Conservation (phyloP, 169 alveolate species). For the Eimeria acervulina region DNA sequence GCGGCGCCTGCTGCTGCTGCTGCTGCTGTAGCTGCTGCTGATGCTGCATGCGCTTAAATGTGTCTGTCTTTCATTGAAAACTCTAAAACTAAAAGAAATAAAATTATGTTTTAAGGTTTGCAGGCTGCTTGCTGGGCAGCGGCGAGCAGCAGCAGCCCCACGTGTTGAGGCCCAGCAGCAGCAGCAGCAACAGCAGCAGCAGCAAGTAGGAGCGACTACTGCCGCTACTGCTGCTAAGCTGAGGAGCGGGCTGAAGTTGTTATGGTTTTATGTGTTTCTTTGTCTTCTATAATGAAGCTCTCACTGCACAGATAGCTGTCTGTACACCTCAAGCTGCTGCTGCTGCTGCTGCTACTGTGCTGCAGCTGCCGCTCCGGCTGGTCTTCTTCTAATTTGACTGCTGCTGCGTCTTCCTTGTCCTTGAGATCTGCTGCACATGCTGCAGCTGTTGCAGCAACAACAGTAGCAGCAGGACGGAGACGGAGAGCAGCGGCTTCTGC, state of each 20-base stretch:
- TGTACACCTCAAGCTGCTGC: background rate
- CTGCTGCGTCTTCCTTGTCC: background rate
- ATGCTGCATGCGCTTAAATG: background rate
- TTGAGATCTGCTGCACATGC: background rate
- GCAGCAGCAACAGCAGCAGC: too few species aligned
- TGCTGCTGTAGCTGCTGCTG: background rate
- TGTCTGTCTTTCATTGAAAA: too few species aligned
- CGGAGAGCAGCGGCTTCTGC: background rate
- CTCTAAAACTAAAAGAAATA: background rate
- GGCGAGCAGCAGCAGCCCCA: slow-evolving; percentile 31
- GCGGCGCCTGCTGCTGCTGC: slow-evolving; percentile 9
- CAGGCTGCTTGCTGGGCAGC: background rate
- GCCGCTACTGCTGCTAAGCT: too few species aligned
- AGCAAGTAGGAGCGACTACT: too few species aligned
- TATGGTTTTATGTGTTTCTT: too few species aligned
- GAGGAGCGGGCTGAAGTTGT: too few species aligned
- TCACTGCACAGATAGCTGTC: background rate
- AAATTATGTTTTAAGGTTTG: background rate
- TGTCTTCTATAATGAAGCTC: too few species aligned
- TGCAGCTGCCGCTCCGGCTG: background rate
- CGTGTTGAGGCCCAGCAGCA: background rate
- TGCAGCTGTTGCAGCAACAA: too few species aligned
- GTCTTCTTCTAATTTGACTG: background rate
- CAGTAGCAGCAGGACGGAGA: background rate
- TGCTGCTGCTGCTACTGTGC: background rate